Conservation (phyloP, 768 basidiomycete species). For the Stropharia rugosoannulata region DNA sequence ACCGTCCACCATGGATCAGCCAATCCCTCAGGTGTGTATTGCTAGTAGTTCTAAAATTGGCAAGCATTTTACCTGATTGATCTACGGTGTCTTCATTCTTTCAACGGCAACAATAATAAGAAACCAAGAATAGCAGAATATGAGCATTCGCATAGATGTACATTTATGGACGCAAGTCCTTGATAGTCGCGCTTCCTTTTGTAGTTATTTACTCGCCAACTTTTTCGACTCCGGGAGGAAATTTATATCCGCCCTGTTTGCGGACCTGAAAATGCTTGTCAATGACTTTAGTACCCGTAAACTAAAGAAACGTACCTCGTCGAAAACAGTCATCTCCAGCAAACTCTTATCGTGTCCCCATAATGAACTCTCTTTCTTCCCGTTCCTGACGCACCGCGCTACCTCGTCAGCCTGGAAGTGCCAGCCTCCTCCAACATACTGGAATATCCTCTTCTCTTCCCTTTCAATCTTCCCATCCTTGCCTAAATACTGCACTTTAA, state of each 20-base stretch:
- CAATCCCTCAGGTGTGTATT: too few species aligned
- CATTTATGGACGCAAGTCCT: neutral
- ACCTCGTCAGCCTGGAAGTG: conserved; percentile 90
- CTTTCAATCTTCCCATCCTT: conserved; percentile 43
- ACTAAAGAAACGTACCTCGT: conserved; percentile 54
- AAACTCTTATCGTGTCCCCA: conserved; percentile 83
- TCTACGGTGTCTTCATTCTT: too few species aligned
- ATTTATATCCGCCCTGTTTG: conserved; percentile 61
- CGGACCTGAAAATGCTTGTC: conserved; percentile 44
- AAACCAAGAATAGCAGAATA: too few species aligned
- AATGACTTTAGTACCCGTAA: neutral
- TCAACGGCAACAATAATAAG: too few species aligned
- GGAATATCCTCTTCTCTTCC: conserved; percentile 59
- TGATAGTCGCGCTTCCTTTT: neutral
- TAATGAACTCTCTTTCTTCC: conserved; percentile 67
- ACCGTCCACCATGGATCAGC: too few species aligned
- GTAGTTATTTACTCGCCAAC: conserved; percentile 20
- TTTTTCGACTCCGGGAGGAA: conserved; percentile 66
- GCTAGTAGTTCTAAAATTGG: too few species aligned
- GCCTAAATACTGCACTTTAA: conserved; percentile 61
- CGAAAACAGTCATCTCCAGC: conserved; percentile 82
- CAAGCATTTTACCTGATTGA: too few species aligned
- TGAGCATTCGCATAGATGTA: neutral
- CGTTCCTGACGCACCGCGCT: conserved; percentile 71
- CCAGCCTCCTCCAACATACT: conserved; percentile 71